Percentiles rank a stretch among this genome's conserved stretches.
Evolutionary conservation across 208 protist genomes (phyloP).

Genomic region (Trypanosomatidae sp.): DNA sequence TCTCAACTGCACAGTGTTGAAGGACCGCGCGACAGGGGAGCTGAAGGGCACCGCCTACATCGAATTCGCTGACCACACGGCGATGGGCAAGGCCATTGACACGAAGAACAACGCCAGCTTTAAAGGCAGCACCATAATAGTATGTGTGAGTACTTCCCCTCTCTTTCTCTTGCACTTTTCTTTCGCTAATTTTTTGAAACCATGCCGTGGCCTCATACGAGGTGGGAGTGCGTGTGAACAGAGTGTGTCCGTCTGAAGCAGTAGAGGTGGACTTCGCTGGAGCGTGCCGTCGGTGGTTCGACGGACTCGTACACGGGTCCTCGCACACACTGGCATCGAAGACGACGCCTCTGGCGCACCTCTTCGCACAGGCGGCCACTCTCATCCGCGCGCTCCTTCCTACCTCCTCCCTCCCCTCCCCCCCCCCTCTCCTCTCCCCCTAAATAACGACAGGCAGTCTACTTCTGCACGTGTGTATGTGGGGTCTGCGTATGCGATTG

Average conservation of each 20-base stretch:
- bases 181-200: background rate
- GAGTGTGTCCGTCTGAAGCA: background rate
- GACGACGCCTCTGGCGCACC: background rate
- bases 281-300: background rate
- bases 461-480: background rate
- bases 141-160: conserved; percentile 62
- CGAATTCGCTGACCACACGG: conserved; percentile 77
- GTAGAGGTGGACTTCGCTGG: background rate
- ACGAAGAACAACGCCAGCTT: conserved; percentile 85
- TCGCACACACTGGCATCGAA: background rate
- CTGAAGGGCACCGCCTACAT: conserved; percentile 87
- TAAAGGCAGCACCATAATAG: conserved; percentile 85
- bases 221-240: background rate
- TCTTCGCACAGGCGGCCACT: background rate
- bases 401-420: conserved; percentile 2
- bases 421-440: background rate
- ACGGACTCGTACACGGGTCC: background rate
- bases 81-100: conserved; percentile 84
- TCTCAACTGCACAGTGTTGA: conserved; percentile 82
- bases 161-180: conserved; percentile 8
- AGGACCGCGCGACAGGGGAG: conserved; percentile 75
- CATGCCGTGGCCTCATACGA: background rate
- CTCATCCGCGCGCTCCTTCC: background rate
- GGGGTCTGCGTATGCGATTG: background rate
- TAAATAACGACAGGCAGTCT: background rate